Conservation (phyloP, 164 flowering plant genomes). For the Umbellularia californica region DNA sequence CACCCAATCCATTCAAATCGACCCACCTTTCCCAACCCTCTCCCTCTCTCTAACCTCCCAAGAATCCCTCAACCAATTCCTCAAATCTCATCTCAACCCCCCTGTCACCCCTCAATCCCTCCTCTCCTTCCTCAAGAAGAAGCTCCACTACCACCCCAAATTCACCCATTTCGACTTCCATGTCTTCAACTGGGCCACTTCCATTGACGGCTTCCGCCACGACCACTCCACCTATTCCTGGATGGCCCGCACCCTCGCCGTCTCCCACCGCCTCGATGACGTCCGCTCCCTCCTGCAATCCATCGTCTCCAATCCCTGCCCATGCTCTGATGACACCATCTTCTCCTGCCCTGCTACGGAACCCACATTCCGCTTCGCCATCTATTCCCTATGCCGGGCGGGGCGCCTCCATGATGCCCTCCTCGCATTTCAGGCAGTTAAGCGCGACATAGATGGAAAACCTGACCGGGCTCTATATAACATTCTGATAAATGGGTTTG, state of each 20-base stretch:
- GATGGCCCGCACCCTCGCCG: constrained; percentile 65
- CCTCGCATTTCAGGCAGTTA: constrained; percentile 50
- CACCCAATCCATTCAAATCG: constrained; percentile 22
- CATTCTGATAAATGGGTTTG: constrained; percentile 62
- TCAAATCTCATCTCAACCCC: constrained; percentile 51
- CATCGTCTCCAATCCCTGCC: constrained; percentile 69
- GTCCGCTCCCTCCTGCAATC: constrained; percentile 40
- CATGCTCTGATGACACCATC: constrained; percentile 77
- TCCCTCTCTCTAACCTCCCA: constrained; percentile 40
- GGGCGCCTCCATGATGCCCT: constrained; percentile 58
- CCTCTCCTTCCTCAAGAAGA: constrained; percentile 55
- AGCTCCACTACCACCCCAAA: constrained; percentile 74
- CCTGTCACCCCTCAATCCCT: constrained; percentile 44
- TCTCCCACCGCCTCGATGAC: constrained; percentile 51
- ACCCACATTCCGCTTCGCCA: constrained; percentile 48
- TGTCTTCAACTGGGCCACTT: constrained; percentile 69
- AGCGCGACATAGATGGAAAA: constrained; percentile 66
- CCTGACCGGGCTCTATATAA: constrained; percentile 60
- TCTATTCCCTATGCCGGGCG: constrained; percentile 49
- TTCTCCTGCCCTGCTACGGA: constrained; percentile 69
- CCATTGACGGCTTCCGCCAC: constrained; percentile 70
- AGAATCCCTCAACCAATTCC: constrained; percentile 35
- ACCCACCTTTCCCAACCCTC: constrained; percentile 30
- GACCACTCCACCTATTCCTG: constrained; percentile 76
- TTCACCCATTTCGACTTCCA: constrained; percentile 71